Evolutionary conservation across 192 early-diverging fungal genomes (phyloP), one percentile per base, ranked within the genome.

Genomic region (Hyaloraphidium curvatum): DNA sequence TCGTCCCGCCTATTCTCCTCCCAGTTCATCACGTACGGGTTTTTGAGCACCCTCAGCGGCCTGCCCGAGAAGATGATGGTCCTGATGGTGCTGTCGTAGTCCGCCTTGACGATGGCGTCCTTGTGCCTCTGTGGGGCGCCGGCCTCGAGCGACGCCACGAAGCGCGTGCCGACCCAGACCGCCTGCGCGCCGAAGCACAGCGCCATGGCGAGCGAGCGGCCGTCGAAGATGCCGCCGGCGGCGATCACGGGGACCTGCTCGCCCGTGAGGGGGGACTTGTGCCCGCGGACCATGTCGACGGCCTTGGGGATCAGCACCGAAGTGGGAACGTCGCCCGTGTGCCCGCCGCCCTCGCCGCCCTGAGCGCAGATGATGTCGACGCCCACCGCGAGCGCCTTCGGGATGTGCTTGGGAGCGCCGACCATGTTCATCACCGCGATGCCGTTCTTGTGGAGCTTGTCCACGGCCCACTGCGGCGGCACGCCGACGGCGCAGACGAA

Each of bases 401-500:
- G 5, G 29, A 62, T 63, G 51, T 70, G 68, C 39, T 70, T 70
- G 14, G 66, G 66, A 0, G 68, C 23, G 23, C 43, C 43, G 43
- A 48, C 43, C 43, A 48, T 70, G 62, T 70, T 70, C 68, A 70
- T 70, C 29, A 69, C 57, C 27, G 56, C 57, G 52, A 69, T 70
- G 33, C 61, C 58, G 0, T 58, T 59, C 14, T 57, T 53, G 59
- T 70, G 68, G 30, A 70, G 66, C 50, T 70, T 66, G 30, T 69
- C 63, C 11, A 70, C 66, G 27, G 57, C 66, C 62, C 62, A 69
- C 28, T 28, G 3, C 3, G 68, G 66, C 23, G 68, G 68, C 16
- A 70, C 68, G 21, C 68, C 68, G 28, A 70, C 60, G 30, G 68
- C 68, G 29, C 52, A 63, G 9, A 70, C 67, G 55, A 70, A 70